A percentile compares a stretch with the other conserved stretches of the same genome.
These are phyloP conservation scores for Phialocephala subalpina DNA, from an alignment of 2,329 filamentous ascomycete species.

Conservation along the genomic window DNA sequence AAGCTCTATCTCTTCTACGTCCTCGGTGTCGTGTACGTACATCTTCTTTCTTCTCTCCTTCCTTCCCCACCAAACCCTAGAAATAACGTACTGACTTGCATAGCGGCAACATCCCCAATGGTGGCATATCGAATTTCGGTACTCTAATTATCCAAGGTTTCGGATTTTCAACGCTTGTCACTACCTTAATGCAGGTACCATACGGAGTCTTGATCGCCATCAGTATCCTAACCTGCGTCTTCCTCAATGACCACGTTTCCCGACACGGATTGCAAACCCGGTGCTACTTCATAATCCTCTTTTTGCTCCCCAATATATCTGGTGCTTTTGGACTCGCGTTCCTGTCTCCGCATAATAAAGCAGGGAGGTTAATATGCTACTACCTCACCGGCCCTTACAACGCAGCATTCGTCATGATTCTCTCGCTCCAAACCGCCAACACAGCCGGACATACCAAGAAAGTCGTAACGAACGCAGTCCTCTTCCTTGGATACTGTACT, in stretches of 20 bases:
- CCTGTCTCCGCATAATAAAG: conserved; percentile 50
- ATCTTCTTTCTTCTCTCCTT: not conserved
- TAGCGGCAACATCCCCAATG: conserved; percentile 57
- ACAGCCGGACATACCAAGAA: conserved; percentile 61
- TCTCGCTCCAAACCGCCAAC: conserved; percentile 62
- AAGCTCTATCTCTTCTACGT: conserved; percentile 48
- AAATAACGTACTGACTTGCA: not conserved
- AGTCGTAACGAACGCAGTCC: conserved; percentile 52
- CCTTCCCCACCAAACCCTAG: not conserved
- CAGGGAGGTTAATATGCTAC: conserved; percentile 57
- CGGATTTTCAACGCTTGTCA: conserved; percentile 53
- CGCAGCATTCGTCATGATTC: conserved; percentile 38
- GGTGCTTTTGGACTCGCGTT: conserved; percentile 61
- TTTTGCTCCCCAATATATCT: conserved; percentile 59
- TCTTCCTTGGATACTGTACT: conserved; percentile 55
- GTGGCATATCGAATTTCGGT: conserved; percentile 64
- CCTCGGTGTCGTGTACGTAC: conserved; percentile 52
- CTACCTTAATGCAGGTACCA: conserved; percentile 62
- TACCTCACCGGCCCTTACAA: conserved; percentile 48
- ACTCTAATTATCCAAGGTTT: conserved; percentile 66
- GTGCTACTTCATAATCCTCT: conserved; percentile 67
- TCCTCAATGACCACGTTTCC: conserved; percentile 58
- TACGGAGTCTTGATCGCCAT: conserved; percentile 54
- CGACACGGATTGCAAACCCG: conserved; percentile 47
- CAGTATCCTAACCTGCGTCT: conserved; percentile 49